These are phyloP conservation scores for Coemansia sp. DNA, from an alignment of 192 early-diverging fungal species.

Conservation along the genomic window DNA sequence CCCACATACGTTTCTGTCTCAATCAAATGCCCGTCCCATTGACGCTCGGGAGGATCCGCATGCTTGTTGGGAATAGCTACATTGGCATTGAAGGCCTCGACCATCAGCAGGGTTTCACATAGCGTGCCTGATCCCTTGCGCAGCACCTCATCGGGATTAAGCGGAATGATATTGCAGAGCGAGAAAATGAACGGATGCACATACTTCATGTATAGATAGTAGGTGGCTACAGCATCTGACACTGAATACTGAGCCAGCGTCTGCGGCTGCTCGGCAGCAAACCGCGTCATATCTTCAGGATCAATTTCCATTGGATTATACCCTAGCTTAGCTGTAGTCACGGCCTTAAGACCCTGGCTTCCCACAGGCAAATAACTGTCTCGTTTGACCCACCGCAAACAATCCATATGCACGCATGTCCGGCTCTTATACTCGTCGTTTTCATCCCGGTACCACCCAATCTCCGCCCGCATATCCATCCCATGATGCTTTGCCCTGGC, in stretches of 20 bases:
- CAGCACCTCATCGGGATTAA: constrained; percentile 95
- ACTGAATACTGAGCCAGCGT: constrained; percentile 96
- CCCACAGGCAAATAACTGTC: constrained; percentile 97
- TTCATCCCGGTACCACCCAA: constrained; percentile 78
- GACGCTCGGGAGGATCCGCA: constrained; percentile 68
- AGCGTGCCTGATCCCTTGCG: constrained; percentile 95
- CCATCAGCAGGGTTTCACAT: constrained; percentile 96
- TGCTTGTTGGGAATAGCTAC: constrained; percentile 99
- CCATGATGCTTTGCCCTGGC: constrained; percentile 75
- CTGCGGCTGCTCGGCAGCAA: constrained; percentile 88
- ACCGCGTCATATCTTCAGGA: constrained; percentile 97
- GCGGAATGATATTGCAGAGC: constrained; percentile 98
- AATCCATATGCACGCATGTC: constrained; percentile 92
- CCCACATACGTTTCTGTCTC: constrained; percentile 98
- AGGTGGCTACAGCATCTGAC: constrained; percentile 98
- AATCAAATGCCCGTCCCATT: constrained; percentile 85
- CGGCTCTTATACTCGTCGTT: constrained; percentile 85
- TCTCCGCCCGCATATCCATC: constrained; percentile 84
- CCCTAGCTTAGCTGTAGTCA: constrained; percentile 91
- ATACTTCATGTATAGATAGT: constrained; percentile 99
- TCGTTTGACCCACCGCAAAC: constrained; percentile 96
- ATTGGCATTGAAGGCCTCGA: constrained; percentile 81
- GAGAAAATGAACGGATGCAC: constrained; percentile 99
- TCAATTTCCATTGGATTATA: constrained; percentile 99
- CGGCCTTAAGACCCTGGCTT: constrained; percentile 94